These are phyloP conservation scores for Cadophora sp. DNA, from an alignment of 2,329 filamentous ascomycete genomes.

Conservation along the genomic window DNA sequence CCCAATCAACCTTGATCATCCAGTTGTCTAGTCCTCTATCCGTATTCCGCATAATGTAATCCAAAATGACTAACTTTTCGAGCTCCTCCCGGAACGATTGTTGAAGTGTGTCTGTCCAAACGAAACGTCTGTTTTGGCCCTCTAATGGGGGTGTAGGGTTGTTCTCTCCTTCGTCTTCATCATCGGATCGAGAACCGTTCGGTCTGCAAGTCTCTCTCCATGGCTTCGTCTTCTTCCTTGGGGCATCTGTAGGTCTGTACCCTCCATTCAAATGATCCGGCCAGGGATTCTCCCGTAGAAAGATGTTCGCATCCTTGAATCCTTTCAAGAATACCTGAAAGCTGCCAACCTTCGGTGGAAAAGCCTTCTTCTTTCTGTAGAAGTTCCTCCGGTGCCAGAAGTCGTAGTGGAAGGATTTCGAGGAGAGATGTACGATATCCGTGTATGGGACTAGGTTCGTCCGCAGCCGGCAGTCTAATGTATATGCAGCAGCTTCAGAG, in stretches of 20 bases:
- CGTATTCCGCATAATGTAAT: constrained; percentile 99
- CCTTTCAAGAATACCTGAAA: constrained; percentile 98
- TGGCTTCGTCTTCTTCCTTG: constrained; percentile 70
- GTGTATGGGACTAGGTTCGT: constrained; percentile 97
- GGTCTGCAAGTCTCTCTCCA: constrained; percentile 89
- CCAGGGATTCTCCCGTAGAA: constrained; percentile 95
- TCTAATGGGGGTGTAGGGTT: constrained; percentile 42
- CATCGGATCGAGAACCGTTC: constrained; percentile 57
- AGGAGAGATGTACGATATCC: constrained; percentile 91
- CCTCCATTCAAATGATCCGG: constrained; percentile 77
- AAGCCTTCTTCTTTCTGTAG: constrained; percentile 83
- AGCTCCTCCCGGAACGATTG: constrained; percentile 93
- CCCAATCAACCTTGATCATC: constrained; percentile 98
- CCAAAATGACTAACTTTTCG: constrained; percentile 94
- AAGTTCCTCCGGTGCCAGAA: constrained; percentile 94
- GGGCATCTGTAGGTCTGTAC: constrained; percentile 71
- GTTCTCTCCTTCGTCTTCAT: constrained; percentile 64
- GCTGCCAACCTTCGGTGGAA: constrained; percentile 91
- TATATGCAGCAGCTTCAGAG: constrained; percentile 95
- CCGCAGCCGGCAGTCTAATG: constrained; percentile 86
- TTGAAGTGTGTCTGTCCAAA: constrained; percentile 88
- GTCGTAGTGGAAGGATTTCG: constrained; percentile 97
- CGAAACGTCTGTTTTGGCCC: constrained; percentile 56
- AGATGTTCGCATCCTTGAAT: constrained; percentile 96
- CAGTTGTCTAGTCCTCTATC: constrained; percentile 97